Percentiles rank a stretch among this genome's conserved stretches.
phyloP scores from a whole-genome alignment of 140 eudicot genomes.

The Senecio squalidus region DNA sequence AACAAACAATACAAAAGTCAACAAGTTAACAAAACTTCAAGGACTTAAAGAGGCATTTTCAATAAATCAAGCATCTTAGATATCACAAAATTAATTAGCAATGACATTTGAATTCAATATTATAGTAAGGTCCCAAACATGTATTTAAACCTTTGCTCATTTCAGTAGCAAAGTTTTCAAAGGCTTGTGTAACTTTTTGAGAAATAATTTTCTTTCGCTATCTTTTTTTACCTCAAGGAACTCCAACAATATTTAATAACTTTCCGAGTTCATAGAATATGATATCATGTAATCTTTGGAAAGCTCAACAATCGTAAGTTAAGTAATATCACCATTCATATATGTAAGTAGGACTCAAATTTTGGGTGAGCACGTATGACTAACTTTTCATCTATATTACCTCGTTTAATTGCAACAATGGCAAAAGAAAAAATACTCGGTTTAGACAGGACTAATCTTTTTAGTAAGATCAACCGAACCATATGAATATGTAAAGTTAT shows the following conservation, averaged over 20 bases:
- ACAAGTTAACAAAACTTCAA: too few relatives aligned
- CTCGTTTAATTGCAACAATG: too few relatives aligned
- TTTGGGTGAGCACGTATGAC: too few relatives aligned
- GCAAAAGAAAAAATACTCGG: too few relatives aligned
- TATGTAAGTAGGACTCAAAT: too few relatives aligned
- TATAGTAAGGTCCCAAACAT: background rate
- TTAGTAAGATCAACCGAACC: too few relatives aligned
- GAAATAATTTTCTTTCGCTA: background rate
- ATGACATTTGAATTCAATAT: background rate
- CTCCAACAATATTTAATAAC: background rate
- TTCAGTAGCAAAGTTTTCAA: background rate
- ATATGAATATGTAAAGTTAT: too few relatives aligned
- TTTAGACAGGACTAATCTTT: too few relatives aligned
- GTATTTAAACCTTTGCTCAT: background rate
- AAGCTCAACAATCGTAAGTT: slow-evolving; percentile 8
- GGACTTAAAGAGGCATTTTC: background rate
- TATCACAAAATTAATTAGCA: background rate
- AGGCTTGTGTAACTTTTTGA: background rate
- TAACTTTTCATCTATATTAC: too few relatives aligned
- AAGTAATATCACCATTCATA: background rate
- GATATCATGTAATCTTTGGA: slow-evolving; percentile 3
- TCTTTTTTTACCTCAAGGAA: slow-evolving; percentile 1
- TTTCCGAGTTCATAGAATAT: background rate
- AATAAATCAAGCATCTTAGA: background rate
- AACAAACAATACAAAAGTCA: background rate